A percentile compares a stretch with the other conserved stretches of the same genome.
phyloP scores from a whole-genome alignment of 768 basidiomycete genomes.

The Hygrocybe coccinea region DNA sequence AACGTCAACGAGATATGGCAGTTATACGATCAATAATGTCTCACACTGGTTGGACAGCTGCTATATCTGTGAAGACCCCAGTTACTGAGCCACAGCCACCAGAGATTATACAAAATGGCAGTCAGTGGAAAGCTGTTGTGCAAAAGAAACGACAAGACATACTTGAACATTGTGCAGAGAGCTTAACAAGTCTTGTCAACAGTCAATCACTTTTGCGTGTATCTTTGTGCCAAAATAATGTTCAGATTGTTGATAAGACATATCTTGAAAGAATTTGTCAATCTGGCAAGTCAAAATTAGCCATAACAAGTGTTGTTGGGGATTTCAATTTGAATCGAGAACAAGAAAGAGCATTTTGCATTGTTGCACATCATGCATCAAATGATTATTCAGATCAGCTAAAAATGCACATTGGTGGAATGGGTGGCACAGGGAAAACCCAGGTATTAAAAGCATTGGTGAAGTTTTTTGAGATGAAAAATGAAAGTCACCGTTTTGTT shows the following conservation, averaged over 20 bases:
- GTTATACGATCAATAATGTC: background rate
- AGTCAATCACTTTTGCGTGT: background rate
- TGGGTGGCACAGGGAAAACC: conserved; percentile 33
- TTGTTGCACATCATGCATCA: conserved; percentile 27
- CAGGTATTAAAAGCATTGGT: conserved; percentile 28
- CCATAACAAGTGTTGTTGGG: conserved; percentile 18
- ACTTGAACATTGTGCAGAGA: conserved; percentile 4
- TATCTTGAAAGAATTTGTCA: conserved; percentile 6
- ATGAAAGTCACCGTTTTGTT: conserved; percentile 24
- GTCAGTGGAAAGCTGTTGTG: conserved; percentile 11
- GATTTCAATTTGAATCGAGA: conserved; percentile 9
- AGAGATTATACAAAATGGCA: background rate
- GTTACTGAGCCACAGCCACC: background rate
- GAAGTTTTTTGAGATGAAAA: conserved; percentile 18
- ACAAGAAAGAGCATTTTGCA: conserved; percentile 29
- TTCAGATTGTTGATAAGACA: conserved; percentile 22
- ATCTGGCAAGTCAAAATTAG: conserved; percentile 4
- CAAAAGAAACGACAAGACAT: conserved; percentile 5
- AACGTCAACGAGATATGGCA: conserved; percentile 1
- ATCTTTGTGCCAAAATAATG: conserved; percentile 3
- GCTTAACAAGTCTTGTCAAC: background rate
- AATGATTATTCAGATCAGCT: conserved; percentile 16
- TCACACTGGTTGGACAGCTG: conserved; percentile 1
- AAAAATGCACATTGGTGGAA: conserved; percentile 32
- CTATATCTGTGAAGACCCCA: background rate